A percentile compares a stretch with the other conserved stretches of the same genome.
phyloP scores from a whole-genome alignment of 2,329 filamentous ascomycete species.

The Trichoderma aggressivum region DNA sequence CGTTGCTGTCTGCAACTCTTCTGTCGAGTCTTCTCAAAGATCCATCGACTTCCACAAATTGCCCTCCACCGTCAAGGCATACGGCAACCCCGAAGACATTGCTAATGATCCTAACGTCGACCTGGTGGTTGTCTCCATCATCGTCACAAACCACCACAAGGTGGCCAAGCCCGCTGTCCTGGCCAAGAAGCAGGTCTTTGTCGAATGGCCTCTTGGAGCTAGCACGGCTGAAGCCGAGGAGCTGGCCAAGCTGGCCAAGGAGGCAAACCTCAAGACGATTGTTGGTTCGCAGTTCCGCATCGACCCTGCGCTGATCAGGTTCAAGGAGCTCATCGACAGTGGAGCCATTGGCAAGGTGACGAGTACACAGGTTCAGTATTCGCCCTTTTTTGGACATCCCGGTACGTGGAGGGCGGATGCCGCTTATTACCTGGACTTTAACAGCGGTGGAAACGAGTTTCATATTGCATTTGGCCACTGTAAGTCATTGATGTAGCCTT shows the following conservation, averaged over 20 bases:
- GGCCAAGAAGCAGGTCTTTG: constrained; percentile 48
- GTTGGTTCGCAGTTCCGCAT: constrained; percentile 48
- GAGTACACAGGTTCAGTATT: constrained; percentile 2
- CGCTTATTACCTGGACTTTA: constrained; percentile 27
- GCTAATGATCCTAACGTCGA: constrained; percentile 48
- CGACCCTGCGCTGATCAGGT: constrained; percentile 33
- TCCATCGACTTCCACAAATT: constrained; percentile 43
- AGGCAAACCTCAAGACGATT: constrained; percentile 36
- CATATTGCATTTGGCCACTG: constrained; percentile 23
- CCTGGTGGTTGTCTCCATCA: constrained; percentile 48
- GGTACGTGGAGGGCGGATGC: constrained; percentile 23
- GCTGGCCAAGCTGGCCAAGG: constrained; percentile 34
- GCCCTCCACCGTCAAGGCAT: constrained; percentile 37
- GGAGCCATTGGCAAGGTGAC: constrained; percentile 19
- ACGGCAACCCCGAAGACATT: constrained; percentile 44
- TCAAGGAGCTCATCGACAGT: constrained; percentile 20
- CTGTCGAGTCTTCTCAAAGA: constrained; percentile 38
- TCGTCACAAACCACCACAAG: constrained; percentile 46
- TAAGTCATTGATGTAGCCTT: neutral
- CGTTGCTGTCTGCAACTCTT: constrained; percentile 49
- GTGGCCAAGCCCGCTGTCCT: constrained; percentile 32
- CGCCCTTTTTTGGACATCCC: neutral
- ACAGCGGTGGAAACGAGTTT: constrained; percentile 27
- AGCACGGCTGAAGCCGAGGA: constrained; percentile 38
- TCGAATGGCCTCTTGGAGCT: constrained; percentile 53